Conservation (phyloP, 768 basidiomycete species). For the Serendipita indica region DNA sequence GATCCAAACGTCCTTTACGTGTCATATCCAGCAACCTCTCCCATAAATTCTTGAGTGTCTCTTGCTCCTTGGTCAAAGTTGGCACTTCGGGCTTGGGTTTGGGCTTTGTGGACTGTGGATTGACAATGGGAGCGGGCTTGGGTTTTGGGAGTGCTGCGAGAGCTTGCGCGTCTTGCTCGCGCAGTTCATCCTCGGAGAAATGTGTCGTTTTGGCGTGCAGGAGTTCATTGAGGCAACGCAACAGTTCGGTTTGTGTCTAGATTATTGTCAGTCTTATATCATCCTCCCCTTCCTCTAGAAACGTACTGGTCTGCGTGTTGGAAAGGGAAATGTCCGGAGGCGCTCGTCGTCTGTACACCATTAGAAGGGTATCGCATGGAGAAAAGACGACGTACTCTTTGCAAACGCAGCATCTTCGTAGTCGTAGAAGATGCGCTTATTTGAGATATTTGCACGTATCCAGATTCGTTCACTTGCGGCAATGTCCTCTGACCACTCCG, state of each 20-base stretch:
- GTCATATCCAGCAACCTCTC: slow-evolving; percentile 78
- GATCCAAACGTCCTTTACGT: slow-evolving; percentile 67
- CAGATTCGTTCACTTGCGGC: slow-evolving; percentile 78
- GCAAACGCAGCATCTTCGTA: slow-evolving; percentile 65
- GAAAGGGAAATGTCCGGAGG: slow-evolving; percentile 85
- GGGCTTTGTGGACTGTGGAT: slow-evolving; percentile 21
- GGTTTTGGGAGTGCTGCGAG: slow-evolving; percentile 80
- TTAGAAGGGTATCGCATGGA: neutral
- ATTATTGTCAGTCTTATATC: neutral
- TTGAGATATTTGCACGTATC: slow-evolving; percentile 77
- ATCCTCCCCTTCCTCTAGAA: neutral
- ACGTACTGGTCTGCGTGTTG: slow-evolving; percentile 83
- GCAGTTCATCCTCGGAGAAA: slow-evolving; percentile 71
- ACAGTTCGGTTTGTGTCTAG: slow-evolving; percentile 81
- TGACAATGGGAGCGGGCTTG: slow-evolving; percentile 32
- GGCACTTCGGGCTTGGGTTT: slow-evolving; percentile 25
- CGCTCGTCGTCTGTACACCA: slow-evolving; percentile 45
- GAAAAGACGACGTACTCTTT: slow-evolving; percentile 31
- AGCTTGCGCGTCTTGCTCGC: slow-evolving; percentile 76
- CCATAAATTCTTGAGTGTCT: slow-evolving; percentile 66
- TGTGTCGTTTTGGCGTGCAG: slow-evolving; percentile 73
- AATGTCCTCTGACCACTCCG: slow-evolving; percentile 81
- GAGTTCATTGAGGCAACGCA: slow-evolving; percentile 75
- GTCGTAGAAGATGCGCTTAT: slow-evolving; percentile 78
- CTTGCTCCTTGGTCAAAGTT: slow-evolving; percentile 52